Percentiles rank a stretch among this genome's conserved stretches.
These are phyloP conservation scores for Clarkia xantiana DNA, from an alignment of 345 rosid species.

Conservation along the genomic window DNA sequence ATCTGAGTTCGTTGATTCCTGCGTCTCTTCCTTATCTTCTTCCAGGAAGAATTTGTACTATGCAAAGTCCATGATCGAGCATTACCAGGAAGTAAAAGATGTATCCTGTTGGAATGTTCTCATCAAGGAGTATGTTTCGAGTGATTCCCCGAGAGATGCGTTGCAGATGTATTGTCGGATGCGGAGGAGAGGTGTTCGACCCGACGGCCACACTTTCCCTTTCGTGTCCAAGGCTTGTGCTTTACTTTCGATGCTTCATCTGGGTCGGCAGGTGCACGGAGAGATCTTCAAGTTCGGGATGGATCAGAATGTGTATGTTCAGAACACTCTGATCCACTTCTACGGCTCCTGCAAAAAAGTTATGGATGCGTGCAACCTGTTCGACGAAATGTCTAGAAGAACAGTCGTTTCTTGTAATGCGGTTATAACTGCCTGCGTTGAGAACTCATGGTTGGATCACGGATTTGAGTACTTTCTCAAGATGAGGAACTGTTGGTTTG, in stretches of 20 bases:
- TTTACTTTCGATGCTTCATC: conserved; percentile 25
- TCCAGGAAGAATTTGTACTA: conserved; percentile 21
- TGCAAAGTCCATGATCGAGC: conserved; percentile 31
- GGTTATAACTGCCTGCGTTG: conserved; percentile 45
- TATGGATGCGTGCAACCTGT: conserved; percentile 39
- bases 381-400: conserved; percentile 56
- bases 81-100: conserved; percentile 17
- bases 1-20: conserved; percentile 36
- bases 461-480: conserved; percentile 34
- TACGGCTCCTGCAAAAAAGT: conserved; percentile 59
- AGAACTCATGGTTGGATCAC: conserved; percentile 20
- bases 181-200: conserved; percentile 42
- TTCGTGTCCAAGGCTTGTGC: conserved; percentile 60
- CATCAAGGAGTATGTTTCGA: conserved; percentile 45
- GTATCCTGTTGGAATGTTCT: conserved; percentile 55
- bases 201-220: conserved; percentile 60
- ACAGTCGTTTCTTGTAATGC: conserved; percentile 74
- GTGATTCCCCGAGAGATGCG: conserved; percentile 38
- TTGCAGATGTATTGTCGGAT: conserved; percentile 36
- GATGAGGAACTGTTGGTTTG: conserved; percentile 36
- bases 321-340: conserved; percentile 46
- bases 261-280: conserved; percentile 55
- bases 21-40: conserved; percentile 25
- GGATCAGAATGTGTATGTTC: conserved; percentile 47
- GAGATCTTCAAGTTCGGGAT: conserved; percentile 51